Evolutionary conservation across 805 yeast genomes (phyloP), one percentile per base, ranked within the genome.

Genomic region (Phaffomyces antillensis): DNA sequence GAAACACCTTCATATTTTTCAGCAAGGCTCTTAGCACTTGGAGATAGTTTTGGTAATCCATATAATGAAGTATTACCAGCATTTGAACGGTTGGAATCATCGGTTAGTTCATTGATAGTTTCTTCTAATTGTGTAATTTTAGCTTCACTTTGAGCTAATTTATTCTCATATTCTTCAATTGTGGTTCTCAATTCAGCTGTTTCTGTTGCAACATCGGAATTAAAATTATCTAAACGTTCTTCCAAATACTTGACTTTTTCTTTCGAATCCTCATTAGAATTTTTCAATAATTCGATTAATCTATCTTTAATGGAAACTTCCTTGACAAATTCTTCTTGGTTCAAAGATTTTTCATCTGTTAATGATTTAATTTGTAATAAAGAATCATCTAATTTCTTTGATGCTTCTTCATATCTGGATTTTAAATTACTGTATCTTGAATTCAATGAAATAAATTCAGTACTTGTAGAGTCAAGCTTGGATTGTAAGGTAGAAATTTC

Each of bases 241-340:
- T 83, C 87, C 20, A 85, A 63, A 42, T 77, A 76, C 1, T 60
- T 55, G 9, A 84, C 71, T 45, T 90, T 69, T 3, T 62, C 61
- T 38, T 69, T 65, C 18, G 79, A 69, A 42, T 81, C 83, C 4
- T 68, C 67, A 7, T 77, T 71, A 0, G 79, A 63, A 41, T 70
- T 73, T 41, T 81, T 79, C 44, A 82, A 67, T 16, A 85, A 64
- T 37, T 75, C 77, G 6, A 77, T 66, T 34, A 81, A 62, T 41
- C 84, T 77, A 41, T 81, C 81, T 59, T 83, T 86, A 38, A 77
- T 63, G 2, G 76, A 60, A 63, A 81, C 73, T 55, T 83, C 89
- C 30, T 73, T 72, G 17, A 72, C 52, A 54, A 77, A 79, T 33
- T 72, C 75, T 32, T 72, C 76, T 50, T 78, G 73, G 34, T 70